Base-by-base conservation (phyloP, 495 filamentous ascomycete species). In the Aspergillus ellipticus region DNA sequence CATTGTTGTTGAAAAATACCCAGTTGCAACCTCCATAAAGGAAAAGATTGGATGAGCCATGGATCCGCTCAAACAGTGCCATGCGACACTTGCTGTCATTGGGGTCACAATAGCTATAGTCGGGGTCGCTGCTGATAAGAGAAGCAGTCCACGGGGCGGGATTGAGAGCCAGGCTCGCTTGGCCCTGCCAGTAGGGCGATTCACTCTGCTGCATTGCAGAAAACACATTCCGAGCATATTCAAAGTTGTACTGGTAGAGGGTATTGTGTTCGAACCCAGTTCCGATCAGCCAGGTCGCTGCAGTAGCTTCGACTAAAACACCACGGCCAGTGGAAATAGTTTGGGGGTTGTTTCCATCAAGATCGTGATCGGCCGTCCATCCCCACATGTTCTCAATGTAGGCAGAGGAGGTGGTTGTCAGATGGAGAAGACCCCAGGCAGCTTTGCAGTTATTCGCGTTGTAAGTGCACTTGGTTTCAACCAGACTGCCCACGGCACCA, bases 371-470 rank as follows among this genome's bases (percentile, higher is more conserved):
- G 0, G 78, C 79, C 6, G 77, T 80, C 82, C 80, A 84, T 49
- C 75, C 77, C 80, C 82, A 84, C 61, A 84, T 71, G 58, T 80
- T 78, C 58, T 85, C 81, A 33, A 85, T 69, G 52, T 84, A 85
- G 7, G 67, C 74, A 2, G 76, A 80, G 1, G 75, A 73, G 3
- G 71, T 73, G 6, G 56, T 45, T 1, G 73, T 75, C 3, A 85
- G 58, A 47, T 85, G 80, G 3, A 84, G 49, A 10, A 82, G 59
- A 3, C 73, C 62, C 53, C 73, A 82, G 0, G 80, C 81, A 2
- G 81, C 82, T 56, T 74, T 76, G 65, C 82, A 85, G 42, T 63
- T 48, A 11, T 53, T 59, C 17, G 70, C 62, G 15, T 69, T 50
- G 6, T 65, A 64, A 2, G 59, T 64, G 54, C 75, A 81, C 20